Base-by-base conservation (phyloP, 1,284 basidiomycete species). In the Puccinia coronata region DNA sequence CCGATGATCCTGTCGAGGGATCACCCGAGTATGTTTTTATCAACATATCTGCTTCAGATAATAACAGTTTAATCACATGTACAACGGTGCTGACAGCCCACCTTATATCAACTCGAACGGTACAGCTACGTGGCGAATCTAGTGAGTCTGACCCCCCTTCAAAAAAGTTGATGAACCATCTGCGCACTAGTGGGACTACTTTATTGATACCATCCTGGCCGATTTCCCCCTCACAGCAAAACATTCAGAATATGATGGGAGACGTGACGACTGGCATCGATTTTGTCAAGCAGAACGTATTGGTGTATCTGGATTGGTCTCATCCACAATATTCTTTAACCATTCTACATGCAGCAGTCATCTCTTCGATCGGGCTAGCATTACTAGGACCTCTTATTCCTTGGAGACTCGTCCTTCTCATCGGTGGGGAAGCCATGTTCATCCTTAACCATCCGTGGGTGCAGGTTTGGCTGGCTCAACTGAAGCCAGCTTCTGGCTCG, bases 291-390 rank as follows among this genome's bases (percentile, higher is more conserved):
- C 82, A 84, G 0, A 84, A 85, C 4, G 78, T 85, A 6, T 84
- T 86, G 18, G 83, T 84, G 23, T 85, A 85, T 77, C 82, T 86
- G 65, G 85, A 86, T 82, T 86, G 86, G 86, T 86, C 86, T 82
- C 86, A n/a, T n/a, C n/a, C n/a, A n/a, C n/a, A n/a, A n/a, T n/a
- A n/a, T n/a, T n/a, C n/a, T n/a, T n/a, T n/a, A 43, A 82, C 84
- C 43, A 82, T 86, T 34, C 80, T 86, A 11, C 85, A 86, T 70
- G 81, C 82, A 25, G 80, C 84, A 9, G 80, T 86, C 23, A 75
- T 86, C 16, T 82, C 82, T 2, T 84, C 84, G 12, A 81, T n/a
- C n/a, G n/a, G n/a, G n/a, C n/a, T n/a, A n/a, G n/a, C n/a, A n/a
- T n/a, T n/a, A n/a, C n/a, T n/a, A n/a, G n/a, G n/a, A n/a, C n/a